Base-by-base conservation (phyloP, 2,329 filamentous ascomycete genomes). In the Colletotrichum costaricense region DNA sequence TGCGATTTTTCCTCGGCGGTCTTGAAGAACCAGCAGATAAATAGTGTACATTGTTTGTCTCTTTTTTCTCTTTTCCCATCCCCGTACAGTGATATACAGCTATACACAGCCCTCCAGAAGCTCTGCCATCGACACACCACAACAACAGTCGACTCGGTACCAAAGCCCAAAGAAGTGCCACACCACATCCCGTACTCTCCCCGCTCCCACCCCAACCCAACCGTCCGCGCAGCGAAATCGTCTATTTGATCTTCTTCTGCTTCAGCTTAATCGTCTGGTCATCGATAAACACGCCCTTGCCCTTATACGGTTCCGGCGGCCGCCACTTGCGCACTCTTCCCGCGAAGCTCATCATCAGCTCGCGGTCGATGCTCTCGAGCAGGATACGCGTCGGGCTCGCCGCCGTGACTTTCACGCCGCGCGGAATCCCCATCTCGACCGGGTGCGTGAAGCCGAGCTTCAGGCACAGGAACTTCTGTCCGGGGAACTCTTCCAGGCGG, bases 261-360 rank as follows among this genome's bases (percentile, higher is more conserved):
- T 99, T 99, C 84, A 99, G 84, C 89, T 93, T 97, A 86, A 99
- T 98, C 35, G 95, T 98, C 89, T 99, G 95, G 76, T 95, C 95
- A 80, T 98, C 97, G 79, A 99, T 93, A 82, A 98, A 99, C 78
- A 99, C 97, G 78, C 97, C 97, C 91, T 99, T 98, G 77, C 97
- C 97, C 91, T 99, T 99, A 85, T 99, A 99, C 76, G 97, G 97
- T 86, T 99, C 97, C 35, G 97, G 97, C 76, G 90, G 90, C 81
- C 97, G 92, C 96, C 96, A 98, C 84, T 88, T 90, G 78, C 95
- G 89, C 77, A 99, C 97, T 78, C 92, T 88, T 0, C 97, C 97
- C 22, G 97, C 97, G 83, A 98, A 98, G 72, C 93, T 92, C 89
- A 95, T 97, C 75, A 99, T 91, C 62, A 92, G 89, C 84, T 97